Evolutionary conservation across 2,329 filamentous ascomycete genomes (phyloP).

Genomic region (Verticillium nubilum): DNA sequence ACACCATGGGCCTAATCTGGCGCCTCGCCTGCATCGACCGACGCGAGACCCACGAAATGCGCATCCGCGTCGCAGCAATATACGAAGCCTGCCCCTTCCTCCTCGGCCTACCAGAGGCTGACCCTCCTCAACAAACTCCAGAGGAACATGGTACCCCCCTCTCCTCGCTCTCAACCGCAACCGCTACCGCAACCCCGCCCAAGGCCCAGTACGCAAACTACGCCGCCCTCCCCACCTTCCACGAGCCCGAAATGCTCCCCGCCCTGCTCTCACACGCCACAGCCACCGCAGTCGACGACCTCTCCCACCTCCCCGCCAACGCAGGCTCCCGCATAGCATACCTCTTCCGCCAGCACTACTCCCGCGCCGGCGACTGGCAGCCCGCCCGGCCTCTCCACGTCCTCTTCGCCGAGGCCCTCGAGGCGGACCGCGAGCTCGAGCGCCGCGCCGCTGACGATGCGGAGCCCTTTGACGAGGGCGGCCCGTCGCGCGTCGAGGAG

Average conservation of each 20-base stretch:
- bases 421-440: slow-evolving; percentile 4
- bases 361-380: background rate
- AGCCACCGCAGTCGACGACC: background rate
- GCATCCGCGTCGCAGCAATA: slow-evolving; percentile 13
- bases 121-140: background rate
- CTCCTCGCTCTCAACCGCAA: background rate
- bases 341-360: background rate
- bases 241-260: background rate
- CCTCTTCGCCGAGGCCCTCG: slow-evolving; percentile 2
- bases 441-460: background rate
- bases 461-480: background rate
- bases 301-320: background rate
- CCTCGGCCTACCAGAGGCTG: background rate
- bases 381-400: slow-evolving; percentile 4
- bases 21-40: slow-evolving; percentile 22
- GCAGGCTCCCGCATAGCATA: background rate
- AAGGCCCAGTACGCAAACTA: background rate
- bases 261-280: background rate
- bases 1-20: slow-evolving; percentile 25
- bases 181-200: background rate
- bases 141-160: background rate
- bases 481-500: background rate
- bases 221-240: background rate
- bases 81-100: background rate
- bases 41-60: slow-evolving; percentile 20